Conservation (phyloP, 1,284 basidiomycete species). For the Hymenochaete sp. region DNA sequence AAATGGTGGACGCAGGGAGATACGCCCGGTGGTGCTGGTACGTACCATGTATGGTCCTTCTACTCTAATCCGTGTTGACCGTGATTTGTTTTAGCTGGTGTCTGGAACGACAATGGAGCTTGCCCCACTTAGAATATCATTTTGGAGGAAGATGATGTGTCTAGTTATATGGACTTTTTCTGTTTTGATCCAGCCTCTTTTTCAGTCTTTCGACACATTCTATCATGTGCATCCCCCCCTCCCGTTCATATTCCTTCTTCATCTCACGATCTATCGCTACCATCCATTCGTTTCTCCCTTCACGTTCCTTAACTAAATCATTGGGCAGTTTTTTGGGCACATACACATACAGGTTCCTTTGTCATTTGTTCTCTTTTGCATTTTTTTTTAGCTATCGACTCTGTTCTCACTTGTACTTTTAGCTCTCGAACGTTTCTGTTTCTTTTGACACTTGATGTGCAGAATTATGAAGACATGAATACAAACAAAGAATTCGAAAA, state of each 20-base stretch:
- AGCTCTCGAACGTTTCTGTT: background rate
- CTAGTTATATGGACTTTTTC: background rate
- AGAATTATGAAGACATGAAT: background rate
- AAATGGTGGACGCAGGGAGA: conserved; percentile 54
- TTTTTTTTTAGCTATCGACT: background rate
- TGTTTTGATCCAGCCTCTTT: background rate
- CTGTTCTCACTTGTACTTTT: background rate
- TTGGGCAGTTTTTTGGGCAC: background rate
- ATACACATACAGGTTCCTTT: background rate
- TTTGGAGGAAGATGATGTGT: background rate
- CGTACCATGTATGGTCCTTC: background rate
- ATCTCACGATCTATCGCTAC: too few relatives aligned
- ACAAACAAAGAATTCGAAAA: background rate
- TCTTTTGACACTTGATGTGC: background rate
- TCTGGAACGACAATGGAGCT: conserved; percentile 31
- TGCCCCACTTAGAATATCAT: conserved; percentile 19
- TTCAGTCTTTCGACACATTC: background rate
- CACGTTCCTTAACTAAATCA: conserved; percentile 1
- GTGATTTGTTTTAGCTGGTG: conserved; percentile 24
- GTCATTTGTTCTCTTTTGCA: background rate
- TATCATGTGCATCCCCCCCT: background rate
- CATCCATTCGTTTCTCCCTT: too few relatives aligned
- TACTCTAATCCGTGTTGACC: conserved; percentile 18
- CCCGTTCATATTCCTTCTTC: too few relatives aligned
- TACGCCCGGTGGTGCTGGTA: conserved; percentile 36